Base-by-base conservation (phyloP, 257 asterid species). In the Plectranthus barbatus region DNA sequence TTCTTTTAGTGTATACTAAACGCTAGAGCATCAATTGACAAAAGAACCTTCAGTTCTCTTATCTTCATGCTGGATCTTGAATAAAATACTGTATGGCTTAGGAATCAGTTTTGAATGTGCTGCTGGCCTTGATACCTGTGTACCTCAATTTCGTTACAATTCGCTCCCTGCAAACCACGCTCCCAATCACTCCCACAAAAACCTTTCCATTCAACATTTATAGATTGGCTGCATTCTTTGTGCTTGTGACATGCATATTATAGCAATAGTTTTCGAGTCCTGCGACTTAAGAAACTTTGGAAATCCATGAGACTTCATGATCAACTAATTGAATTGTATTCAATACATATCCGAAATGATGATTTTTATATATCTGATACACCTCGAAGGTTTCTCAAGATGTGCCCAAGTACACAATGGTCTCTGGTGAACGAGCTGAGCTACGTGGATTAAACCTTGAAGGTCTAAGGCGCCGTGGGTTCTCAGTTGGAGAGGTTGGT, bases 341-440 rank as follows among this genome's bases (percentile, higher is more conserved):
- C 47, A 41, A 13, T 53, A 53, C 65, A 54, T 54, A 33, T 72
- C 23, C 40, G 20, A 60, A n/a, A n/a, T n/a, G n/a, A n/a, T n/a
- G n/a, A n/a, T n/a, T n/a, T n/a, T n/a, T n/a, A n/a, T n/a, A n/a
- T 47, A 61, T 52, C 37, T 66, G 26, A 57, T 41, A 31, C 48
- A 15, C 44, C 36, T 24, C 42, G 66, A 48, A 92, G 97, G 88
- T 92, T 62, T 80, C 95, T 11, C 96, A 89, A 77, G 99, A 89
- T 76, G 95, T 92, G 14, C 99, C 99, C 7, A 86, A 76, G 72
- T 92, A 86, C 86, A 82, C 85, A 53, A 83, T 89, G 95, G 95
- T 92, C 62, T 83, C 95, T 15, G 97, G 99, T 67, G 96, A 92
- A 79, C 85, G 99, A 72, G 99, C 99, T 79, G 91, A 80, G 79